A percentile compares a stretch with the other conserved stretches of the same genome.
Evolutionary conservation across 2,329 filamentous ascomycete species (phyloP).

Genomic region (Polychaeton citri): DNA sequence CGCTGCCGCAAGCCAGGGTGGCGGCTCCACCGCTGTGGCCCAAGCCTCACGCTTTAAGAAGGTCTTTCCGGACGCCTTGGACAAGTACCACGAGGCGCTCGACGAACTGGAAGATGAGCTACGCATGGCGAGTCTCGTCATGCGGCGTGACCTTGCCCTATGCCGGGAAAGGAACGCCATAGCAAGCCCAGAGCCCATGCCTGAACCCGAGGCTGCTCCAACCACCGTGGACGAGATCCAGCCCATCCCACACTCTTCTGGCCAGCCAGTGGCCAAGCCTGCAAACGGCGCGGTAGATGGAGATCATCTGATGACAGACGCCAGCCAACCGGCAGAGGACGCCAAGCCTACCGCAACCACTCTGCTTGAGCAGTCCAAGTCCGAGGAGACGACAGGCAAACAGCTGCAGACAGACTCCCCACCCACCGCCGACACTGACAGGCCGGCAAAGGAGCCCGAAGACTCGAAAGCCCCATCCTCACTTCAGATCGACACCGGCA

Average conservation of each 20-base stretch:
- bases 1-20: conserved; percentile 23
- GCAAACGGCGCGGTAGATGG: not conserved
- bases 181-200: not conserved
- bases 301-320: not conserved
- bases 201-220: not conserved
- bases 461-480: not conserved
- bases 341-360: not conserved
- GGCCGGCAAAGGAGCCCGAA: too few species aligned
- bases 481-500: not conserved
- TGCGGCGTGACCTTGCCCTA: conserved; percentile 22
- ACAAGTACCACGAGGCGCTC: conserved; percentile 37
- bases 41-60: conserved; percentile 22
- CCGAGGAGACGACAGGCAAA: not conserved
- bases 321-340: not conserved
- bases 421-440: not conserved
- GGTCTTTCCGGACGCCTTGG: conserved; percentile 26
- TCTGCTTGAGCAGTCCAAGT: not conserved
- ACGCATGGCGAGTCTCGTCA: conserved; percentile 18
- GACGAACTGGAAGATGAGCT: conserved; percentile 37
- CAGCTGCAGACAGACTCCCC: not conserved
- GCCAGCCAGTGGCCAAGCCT: not conserved
- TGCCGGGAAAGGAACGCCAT: conserved; percentile 11
- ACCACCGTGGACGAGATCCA: conserved; percentile 1
- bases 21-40: conserved; percentile 14
- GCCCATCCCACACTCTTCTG: not conserved